Evolutionary conservation across 2,329 filamentous ascomycete species (phyloP).

Genomic region (Ilyonectria mors-panacis): DNA sequence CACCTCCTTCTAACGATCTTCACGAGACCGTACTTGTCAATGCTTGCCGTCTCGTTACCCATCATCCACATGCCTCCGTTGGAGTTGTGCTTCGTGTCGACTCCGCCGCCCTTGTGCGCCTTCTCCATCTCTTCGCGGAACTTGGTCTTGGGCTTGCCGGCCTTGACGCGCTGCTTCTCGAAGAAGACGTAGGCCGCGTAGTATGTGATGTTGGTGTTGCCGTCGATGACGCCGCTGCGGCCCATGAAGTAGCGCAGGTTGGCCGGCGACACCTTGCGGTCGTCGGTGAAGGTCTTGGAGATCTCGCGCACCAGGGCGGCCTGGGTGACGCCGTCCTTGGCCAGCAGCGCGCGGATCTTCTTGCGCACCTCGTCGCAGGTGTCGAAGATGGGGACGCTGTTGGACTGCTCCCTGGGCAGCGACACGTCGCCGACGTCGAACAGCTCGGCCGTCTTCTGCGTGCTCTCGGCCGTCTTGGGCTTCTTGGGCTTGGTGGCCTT

Average conservation of each 20-base stretch:
- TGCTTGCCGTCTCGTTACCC: slow-evolving; percentile 20
- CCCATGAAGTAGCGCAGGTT: slow-evolving; percentile 65
- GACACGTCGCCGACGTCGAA: slow-evolving; percentile 60
- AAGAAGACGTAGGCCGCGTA: slow-evolving; percentile 72
- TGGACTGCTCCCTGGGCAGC: slow-evolving; percentile 63
- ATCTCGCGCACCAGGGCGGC: slow-evolving; percentile 67
- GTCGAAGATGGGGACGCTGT: slow-evolving; percentile 66
- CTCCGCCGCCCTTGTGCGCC: slow-evolving; percentile 45
- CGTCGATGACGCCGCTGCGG: slow-evolving; percentile 63
- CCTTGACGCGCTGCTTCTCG: slow-evolving; percentile 69
- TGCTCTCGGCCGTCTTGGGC: slow-evolving; percentile 40
- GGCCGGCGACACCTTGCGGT: slow-evolving; percentile 57
- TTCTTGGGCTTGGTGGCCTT: slow-evolving; percentile 52
- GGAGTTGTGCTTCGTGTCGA: slow-evolving; percentile 41
- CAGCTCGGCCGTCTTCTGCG: slow-evolving; percentile 46
- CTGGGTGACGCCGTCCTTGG: slow-evolving; percentile 61
- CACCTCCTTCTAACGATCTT: slow-evolving; percentile 18
- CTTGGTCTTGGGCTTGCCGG: slow-evolving; percentile 66
- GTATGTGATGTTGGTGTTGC: slow-evolving; percentile 64
- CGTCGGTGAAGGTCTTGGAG: slow-evolving; percentile 56
- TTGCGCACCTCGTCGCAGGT: slow-evolving; percentile 71
- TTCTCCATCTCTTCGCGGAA: slow-evolving; percentile 67
- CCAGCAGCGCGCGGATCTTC: slow-evolving; percentile 68
- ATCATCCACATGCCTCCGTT: slow-evolving; percentile 25
- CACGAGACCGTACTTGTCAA: slow-evolving; percentile 43